Base-by-base conservation (phyloP, 108 stramenopile genomes). In the Fragilariopsis cylindrus region DNA sequence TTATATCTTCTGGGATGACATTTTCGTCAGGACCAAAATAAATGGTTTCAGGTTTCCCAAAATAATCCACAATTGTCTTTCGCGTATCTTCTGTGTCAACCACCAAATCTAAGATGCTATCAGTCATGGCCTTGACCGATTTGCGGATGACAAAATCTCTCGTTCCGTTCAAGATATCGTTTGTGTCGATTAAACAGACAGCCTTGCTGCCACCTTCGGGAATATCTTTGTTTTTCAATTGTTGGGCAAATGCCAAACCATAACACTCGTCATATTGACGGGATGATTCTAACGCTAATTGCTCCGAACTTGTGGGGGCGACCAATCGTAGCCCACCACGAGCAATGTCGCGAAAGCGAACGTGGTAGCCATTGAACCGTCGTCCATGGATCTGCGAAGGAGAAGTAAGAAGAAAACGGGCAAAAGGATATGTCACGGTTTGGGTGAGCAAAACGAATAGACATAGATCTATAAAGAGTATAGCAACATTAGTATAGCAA, bases 21-120 rank as follows among this genome's bases (percentile, higher is more conserved):
- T 99, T 97, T 87, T 99, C 98, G 72, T 99, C 98, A 40, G 98
- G 98, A 16, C 98, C 98, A 19, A 99, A 83, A 76, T 99, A 99
- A 12, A 99, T 87, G 7, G 97, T 89, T 84, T 98, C 98, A 52
- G 83, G 84, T 81, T 91, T 85, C 13, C 97, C 97, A 42, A 84
- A 86, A 67, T 84, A 91, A 77, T 99, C 98, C 54, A 98, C 94
- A 53, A 98, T 88, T 48, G 76, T 70, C 39, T 77, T 71, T 43
- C 75, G 78, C 40, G 94, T 96, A 86, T 97, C 96, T n/a, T 87
- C 84, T 11, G 96, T 96, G 56, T 93, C 87, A 7, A 97, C 93
- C 52, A 97, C 89, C 56, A 99, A 73, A 71, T 99, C 98, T 46
- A 99, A 83, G 56, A 99, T 83, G n/a, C 95, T 86, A 75, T 99